Evolutionary conservation across 352 stramenopile genomes (phyloP).

Genomic region (Phytopythium kandeliae): DNA sequence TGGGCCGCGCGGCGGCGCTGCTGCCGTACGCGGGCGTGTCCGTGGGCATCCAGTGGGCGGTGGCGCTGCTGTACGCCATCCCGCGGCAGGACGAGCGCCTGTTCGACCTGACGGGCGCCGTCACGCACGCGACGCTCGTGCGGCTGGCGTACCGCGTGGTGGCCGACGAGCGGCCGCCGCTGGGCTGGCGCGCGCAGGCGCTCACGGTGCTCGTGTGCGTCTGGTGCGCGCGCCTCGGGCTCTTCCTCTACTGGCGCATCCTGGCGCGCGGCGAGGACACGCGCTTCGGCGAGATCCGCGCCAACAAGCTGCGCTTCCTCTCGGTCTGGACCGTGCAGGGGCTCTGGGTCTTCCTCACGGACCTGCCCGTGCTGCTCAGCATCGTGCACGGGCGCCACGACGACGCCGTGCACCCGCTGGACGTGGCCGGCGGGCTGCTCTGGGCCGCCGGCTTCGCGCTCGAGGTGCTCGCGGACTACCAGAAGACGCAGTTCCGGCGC

Average conservation of each 20-base stretch:
- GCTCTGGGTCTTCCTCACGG: conserved; percentile 77
- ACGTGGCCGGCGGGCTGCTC: conserved; percentile 25
- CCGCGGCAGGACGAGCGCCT: conserved; percentile 69
- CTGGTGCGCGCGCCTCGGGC: conserved; percentile 73
- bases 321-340: conserved; percentile 78
- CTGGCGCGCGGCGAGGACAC: conserved; percentile 56
- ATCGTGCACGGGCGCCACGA: conserved; percentile 25
- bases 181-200: conserved; percentile 45
- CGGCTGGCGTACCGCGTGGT: conserved; percentile 28
- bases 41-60: conserved; percentile 61
- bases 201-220: conserved; percentile 66
- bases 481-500: conserved; percentile 77
- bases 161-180: neutral
- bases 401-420: conserved; percentile 20
- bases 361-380: conserved; percentile 58
- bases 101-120: conserved; percentile 81
- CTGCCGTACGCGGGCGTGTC: conserved; percentile 43
- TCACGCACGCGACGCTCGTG: conserved; percentile 61
- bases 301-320: conserved; percentile 64
- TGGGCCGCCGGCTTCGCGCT: conserved; percentile 70
- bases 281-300: conserved; percentile 64
- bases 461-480: conserved; percentile 70
- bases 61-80: conserved; percentile 52
- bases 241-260: conserved; percentile 80
- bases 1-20: conserved; percentile 29